Evolutionary conservation across 1,284 basidiomycete genomes (phyloP), one percentile per base, ranked within the genome.

Genomic region (Caloboletus inedulis): DNA sequence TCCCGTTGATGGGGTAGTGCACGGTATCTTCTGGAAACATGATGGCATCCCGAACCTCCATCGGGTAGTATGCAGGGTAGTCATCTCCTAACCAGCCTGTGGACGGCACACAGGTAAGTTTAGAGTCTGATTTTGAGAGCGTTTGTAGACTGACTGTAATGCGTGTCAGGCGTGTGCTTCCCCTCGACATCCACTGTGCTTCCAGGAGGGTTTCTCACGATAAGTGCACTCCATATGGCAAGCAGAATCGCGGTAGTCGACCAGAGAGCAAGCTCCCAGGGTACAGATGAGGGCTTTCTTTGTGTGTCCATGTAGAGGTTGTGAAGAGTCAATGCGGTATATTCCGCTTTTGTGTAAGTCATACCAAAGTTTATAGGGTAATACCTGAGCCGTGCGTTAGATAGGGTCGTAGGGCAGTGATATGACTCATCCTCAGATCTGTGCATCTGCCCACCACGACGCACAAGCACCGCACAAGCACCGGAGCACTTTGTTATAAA

Each of bases 11-110:
- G n/a, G 61, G 58, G 47, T 67, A 64, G 51, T 59, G 64, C 31
- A 54, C 36, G 9, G 62, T 64, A 27, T 62, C 63, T 42, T 67
- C 62, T 45, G 62, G 65, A 34, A 67, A 53, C 61, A 64, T 54
- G 44, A 65, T 50, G 12, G 25, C 47, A 19, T 65, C 47, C 27
- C 35, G 56, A 29, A 64, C 54, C 5, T 59, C 53, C 56, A 67
- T 59, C 2, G 61, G 62, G 31, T 65, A 64, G 43, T 65, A 65
- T 42, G 52, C 53, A 40, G 65, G 62, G 34, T 62, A 64, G 43
- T 67, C 62, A 16, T 64, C 65, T 41, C 49, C 65, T 23, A 60
- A 34, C 62, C 65, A 64, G 14, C 61, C 62, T 64, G 37, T 47
- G 29, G 13, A 31, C 14, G 23, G 31, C 12, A 30, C 12, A 14